Conservation (phyloP, 2,329 filamentous ascomycete genomes). For the Fusarium stilboides region DNA sequence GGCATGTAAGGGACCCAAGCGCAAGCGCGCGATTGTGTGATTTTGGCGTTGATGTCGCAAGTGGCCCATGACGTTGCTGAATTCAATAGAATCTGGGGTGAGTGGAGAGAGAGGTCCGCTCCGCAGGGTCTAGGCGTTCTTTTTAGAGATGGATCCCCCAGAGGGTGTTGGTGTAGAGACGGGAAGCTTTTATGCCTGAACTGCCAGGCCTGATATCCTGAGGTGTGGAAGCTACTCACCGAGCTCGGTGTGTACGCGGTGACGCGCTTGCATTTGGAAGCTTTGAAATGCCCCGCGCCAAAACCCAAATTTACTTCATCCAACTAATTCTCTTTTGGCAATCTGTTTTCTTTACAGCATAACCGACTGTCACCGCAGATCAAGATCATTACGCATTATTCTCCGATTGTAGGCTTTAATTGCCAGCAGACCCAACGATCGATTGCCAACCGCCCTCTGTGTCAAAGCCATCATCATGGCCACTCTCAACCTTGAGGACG, state of each 20-base stretch:
- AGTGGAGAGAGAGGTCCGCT: constrained; percentile 36
- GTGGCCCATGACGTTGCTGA: constrained; percentile 37
- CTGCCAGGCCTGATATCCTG: constrained; percentile 26
- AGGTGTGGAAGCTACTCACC: constrained; percentile 6
- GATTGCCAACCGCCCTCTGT: not conserved
- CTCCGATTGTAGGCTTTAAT: not conserved
- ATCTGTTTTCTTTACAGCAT: not conserved
- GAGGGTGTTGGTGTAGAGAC: constrained; percentile 35
- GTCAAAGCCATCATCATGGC: constrained; percentile 51
- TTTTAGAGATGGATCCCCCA: not conserved
- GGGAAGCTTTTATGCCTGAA: constrained; percentile 11
- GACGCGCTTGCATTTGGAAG: constrained; percentile 33
- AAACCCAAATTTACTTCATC: constrained; percentile 1
- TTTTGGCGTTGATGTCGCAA: constrained; percentile 49
- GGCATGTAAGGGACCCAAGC: constrained; percentile 16
- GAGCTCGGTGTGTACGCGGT: constrained; percentile 19
- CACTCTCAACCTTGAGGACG: constrained; percentile 66
- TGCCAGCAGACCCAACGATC: not conserved
- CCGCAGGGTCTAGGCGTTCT: constrained; percentile 22
- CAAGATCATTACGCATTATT: not conserved
- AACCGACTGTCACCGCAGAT: not conserved
- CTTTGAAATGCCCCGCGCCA: constrained; percentile 35
- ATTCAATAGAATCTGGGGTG: constrained; percentile 39
- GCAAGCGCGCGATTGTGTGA: constrained; percentile 46
- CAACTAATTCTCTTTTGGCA: constrained; percentile 3